Evolutionary conservation across 2,329 filamentous ascomycete genomes (phyloP).

Genomic region (Meredithiella fracta): DNA sequence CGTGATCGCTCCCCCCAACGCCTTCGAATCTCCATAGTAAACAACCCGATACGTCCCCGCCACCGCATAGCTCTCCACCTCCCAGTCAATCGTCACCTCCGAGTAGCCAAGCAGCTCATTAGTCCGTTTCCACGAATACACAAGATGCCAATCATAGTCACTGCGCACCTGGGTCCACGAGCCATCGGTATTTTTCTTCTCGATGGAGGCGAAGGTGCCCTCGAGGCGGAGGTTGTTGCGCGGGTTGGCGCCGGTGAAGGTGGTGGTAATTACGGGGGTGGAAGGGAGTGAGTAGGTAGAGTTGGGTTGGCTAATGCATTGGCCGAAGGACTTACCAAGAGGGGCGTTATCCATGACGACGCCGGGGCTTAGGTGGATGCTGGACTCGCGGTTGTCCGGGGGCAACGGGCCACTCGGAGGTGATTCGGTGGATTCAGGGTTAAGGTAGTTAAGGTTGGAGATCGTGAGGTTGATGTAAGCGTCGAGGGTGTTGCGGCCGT

Average conservation of each 20-base stretch:
- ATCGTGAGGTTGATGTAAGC: slow-evolving; percentile 73
- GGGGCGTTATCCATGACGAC: slow-evolving; percentile 58
- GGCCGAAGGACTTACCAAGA: slow-evolving; percentile 52
- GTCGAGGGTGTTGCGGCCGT: slow-evolving; percentile 67
- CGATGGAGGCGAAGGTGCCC: slow-evolving; percentile 60
- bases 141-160: slow-evolving; percentile 68
- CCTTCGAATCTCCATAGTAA: slow-evolving; percentile 77
- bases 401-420: slow-evolving; percentile 39
- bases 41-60: slow-evolving; percentile 58
- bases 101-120: slow-evolving; percentile 57
- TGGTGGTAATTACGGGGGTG: slow-evolving; percentile 45
- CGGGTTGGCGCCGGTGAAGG: slow-evolving; percentile 75
- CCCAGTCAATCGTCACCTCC: slow-evolving; percentile 61
- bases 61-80: slow-evolving; percentile 32
- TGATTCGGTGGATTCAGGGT: slow-evolving; percentile 26
- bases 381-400: slow-evolving; percentile 60
- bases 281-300: slow-evolving; percentile 19
- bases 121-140: slow-evolving; percentile 63
- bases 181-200: slow-evolving; percentile 25
- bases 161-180: slow-evolving; percentile 51
- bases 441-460: slow-evolving; percentile 50
- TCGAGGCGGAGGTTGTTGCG: slow-evolving; percentile 70
- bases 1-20: slow-evolving; percentile 37
- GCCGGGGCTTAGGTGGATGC: slow-evolving; percentile 60
- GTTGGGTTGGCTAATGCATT: slow-evolving; percentile 38